These are phyloP conservation scores for Pyracantha coccinea DNA, from an alignment of 331 rosid genomes.

Conservation along the genomic window DNA sequence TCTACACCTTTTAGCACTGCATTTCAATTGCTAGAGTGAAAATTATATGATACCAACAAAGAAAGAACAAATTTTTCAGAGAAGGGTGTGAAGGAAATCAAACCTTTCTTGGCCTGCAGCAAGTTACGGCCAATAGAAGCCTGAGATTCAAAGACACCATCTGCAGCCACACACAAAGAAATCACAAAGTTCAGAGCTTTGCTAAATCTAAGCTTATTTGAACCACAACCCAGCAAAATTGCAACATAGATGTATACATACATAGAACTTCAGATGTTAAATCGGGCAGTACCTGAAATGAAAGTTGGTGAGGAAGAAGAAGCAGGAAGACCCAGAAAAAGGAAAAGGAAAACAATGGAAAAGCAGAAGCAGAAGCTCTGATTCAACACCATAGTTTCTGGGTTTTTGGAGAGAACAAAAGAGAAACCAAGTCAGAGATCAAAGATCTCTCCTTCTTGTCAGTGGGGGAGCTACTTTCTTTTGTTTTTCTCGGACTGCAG, in stretches of 20 bases:
- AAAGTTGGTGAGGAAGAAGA: conserved; percentile 37
- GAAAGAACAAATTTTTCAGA: not conserved
- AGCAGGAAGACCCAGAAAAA: conserved; percentile 27
- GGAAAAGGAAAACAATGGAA: conserved; percentile 24
- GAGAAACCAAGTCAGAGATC: conserved; percentile 7
- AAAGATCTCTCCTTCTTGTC: not conserved
- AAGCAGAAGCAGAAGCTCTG: conserved; percentile 24
- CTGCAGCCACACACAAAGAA: conserved; percentile 33
- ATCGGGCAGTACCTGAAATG: conserved; percentile 32
- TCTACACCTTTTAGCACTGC: not conserved
- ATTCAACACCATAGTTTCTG: conserved; percentile 26
- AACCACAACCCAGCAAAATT: not conserved
- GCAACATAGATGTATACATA: not conserved
- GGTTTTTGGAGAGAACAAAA: not conserved
- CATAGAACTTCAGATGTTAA: not conserved
- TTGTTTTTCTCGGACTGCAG: not conserved
- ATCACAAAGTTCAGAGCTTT: not conserved
- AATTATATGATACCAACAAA: not conserved
- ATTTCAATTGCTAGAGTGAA: not conserved
- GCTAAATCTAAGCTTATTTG: not conserved
- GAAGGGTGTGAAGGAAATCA: not conserved
- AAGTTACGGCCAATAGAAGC: conserved; percentile 48
- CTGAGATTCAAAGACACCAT: conserved; percentile 36
- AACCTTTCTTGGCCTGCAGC: conserved; percentile 86
- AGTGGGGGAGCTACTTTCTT: not conserved